Conservation (phyloP, 1,284 basidiomycete genomes). For the Apiotrichum mycotoxinovorans region DNA sequence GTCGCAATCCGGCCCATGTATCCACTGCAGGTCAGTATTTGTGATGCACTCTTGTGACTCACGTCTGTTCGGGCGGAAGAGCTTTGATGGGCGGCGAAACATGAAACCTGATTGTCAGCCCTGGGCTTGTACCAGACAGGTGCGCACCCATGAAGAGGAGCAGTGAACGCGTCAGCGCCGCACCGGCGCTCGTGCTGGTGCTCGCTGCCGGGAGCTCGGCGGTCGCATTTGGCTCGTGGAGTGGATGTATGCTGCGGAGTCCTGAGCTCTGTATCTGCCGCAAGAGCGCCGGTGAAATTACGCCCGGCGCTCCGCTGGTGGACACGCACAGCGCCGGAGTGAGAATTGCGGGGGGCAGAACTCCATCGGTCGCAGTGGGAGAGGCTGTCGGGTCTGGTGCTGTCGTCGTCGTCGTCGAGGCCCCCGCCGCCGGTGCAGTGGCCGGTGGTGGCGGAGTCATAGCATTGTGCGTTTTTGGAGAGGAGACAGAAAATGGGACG, state of each 20-base stretch:
- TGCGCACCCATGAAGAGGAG: constrained; percentile 43
- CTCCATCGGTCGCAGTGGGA: not conserved
- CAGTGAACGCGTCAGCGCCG: constrained; percentile 43
- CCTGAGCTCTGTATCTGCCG: not conserved
- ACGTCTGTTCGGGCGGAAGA: constrained; percentile 48
- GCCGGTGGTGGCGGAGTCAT: not conserved
- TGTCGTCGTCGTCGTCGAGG: not conserved
- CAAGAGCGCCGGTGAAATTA: not conserved
- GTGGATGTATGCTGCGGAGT: not conserved
- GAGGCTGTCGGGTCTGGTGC: not conserved
- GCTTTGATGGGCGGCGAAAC: constrained; percentile 47
- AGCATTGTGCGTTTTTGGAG: not conserved
- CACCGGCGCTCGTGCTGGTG: constrained; percentile 36
- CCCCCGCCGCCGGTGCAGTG: not conserved
- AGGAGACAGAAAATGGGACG: not conserved
- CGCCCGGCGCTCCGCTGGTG: not conserved
- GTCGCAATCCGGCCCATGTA: constrained; percentile 45
- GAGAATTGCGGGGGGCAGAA: not conserved
- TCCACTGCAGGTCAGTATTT: constrained; percentile 35
- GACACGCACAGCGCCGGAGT: constrained; percentile 1
- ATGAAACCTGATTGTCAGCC: constrained; percentile 34
- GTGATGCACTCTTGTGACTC: not conserved
- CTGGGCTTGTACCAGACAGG: not conserved
- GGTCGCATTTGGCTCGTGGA: not conserved
- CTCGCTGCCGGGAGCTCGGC: constrained; percentile 16